These are phyloP conservation scores for Sutorius eximius DNA, from an alignment of 1,284 basidiomycete species.

Conservation along the genomic window DNA sequence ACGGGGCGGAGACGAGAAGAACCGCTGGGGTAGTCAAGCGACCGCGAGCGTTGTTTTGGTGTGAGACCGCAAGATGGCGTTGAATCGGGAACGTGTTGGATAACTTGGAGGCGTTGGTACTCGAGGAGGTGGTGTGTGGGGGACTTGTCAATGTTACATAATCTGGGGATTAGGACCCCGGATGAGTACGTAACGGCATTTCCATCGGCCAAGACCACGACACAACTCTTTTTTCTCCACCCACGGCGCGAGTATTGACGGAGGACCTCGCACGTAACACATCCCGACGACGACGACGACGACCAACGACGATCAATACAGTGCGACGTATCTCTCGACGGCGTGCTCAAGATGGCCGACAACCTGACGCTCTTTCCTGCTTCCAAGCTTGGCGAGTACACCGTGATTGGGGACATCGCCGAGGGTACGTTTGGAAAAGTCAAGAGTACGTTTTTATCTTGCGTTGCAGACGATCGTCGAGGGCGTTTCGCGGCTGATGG, in stretches of 20 bases:
- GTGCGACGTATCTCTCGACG: background rate
- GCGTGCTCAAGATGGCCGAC: slow-evolving; percentile 27
- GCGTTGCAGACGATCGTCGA: slow-evolving; percentile 11
- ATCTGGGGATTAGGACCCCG: slow-evolving; percentile 23
- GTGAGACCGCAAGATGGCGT: too few species aligned
- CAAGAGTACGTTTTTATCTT: slow-evolving; percentile 72
- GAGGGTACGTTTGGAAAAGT: slow-evolving; percentile 98
- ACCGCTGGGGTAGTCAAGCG: too few species aligned
- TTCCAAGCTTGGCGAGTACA: slow-evolving; percentile 78
- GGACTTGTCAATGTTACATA: slow-evolving; percentile 20
- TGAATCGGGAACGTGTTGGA: too few species aligned
- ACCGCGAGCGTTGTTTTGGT: too few species aligned
- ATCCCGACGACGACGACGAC: background rate
- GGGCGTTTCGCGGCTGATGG: slow-evolving; percentile 17
- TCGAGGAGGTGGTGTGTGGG: too few species aligned
- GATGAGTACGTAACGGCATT: slow-evolving; percentile 21
- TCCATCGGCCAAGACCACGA: slow-evolving; percentile 19
- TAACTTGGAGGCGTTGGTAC: too few species aligned
- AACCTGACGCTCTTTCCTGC: slow-evolving; percentile 41
- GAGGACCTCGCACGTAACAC: too few species aligned
- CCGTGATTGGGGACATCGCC: slow-evolving; percentile 72
- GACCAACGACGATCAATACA: background rate
- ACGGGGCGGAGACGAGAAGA: too few species aligned
- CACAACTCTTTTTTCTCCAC: slow-evolving; percentile 22
- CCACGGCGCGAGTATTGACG: background rate